These are phyloP conservation scores for Metarhizium robertsii DNA, from an alignment of 2,329 filamentous ascomycete genomes.

Conservation along the genomic window DNA sequence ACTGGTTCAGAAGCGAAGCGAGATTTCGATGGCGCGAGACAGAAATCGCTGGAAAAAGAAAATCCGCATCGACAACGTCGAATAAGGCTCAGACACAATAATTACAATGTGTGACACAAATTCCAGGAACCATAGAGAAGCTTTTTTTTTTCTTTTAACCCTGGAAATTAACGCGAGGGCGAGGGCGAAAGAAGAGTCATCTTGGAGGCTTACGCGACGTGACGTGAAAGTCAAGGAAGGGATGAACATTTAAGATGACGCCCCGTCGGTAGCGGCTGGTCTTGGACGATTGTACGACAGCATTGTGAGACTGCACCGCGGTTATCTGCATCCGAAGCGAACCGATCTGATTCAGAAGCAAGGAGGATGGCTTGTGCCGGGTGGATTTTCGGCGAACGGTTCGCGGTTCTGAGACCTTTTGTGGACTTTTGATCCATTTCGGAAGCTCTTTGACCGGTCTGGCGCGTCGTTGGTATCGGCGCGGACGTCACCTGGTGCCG, in stretches of 20 bases:
- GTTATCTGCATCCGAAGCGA: background rate
- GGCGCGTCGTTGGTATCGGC: background rate
- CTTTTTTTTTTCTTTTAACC: no score
- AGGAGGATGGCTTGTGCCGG: background rate
- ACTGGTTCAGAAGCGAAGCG: background rate
- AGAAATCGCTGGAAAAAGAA: background rate
- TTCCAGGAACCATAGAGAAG: background rate
- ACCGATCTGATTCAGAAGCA: conserved; percentile 1
- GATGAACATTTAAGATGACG: background rate
- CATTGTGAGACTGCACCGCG: background rate
- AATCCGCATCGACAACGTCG: background rate
- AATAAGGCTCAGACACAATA: background rate
- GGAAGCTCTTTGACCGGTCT: background rate
- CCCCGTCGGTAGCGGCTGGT: no score
- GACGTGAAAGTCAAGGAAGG: background rate
- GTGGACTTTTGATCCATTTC: background rate
- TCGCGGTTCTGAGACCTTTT: conserved; percentile 1
- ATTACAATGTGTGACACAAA: background rate
- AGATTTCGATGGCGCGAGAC: background rate
- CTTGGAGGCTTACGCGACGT: background rate
- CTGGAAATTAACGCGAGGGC: background rate
- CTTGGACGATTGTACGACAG: background rate
- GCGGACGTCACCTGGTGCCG: background rate
- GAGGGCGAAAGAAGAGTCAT: background rate
- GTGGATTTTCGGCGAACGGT: background rate